These are phyloP conservation scores for Colletotrichum chlorophyti DNA, from an alignment of 2,329 filamentous ascomycete species.

Conservation along the genomic window DNA sequence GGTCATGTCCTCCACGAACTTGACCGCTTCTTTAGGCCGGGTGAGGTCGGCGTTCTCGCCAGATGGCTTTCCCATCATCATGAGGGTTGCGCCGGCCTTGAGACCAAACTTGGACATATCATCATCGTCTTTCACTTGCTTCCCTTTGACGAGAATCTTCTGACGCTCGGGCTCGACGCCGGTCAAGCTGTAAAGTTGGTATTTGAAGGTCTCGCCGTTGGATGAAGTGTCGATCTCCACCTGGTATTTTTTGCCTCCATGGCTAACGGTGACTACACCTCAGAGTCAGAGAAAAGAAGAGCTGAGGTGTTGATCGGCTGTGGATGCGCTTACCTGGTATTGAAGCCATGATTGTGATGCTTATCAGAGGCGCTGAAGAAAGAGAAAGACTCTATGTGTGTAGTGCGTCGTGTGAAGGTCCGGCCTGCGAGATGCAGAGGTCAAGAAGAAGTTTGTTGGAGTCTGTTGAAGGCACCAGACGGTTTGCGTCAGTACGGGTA, in stretches of 20 bases:
- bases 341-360: conserved; percentile 52
- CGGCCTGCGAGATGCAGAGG: conserved; percentile 5
- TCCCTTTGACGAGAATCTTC: conserved; percentile 93
- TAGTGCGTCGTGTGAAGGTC: not conserved
- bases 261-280: conserved; percentile 82
- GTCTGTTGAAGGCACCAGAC: conserved; percentile 29
- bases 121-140: conserved; percentile 94
- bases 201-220: conserved; percentile 92
- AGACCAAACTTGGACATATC: conserved; percentile 83
- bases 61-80: conserved; percentile 95
- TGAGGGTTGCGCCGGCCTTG: conserved; percentile 85
- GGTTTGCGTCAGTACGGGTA: conserved; percentile 26
- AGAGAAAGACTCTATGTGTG: conserved; percentile 2
- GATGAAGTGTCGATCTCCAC: conserved; percentile 87
- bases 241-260: conserved; percentile 94
- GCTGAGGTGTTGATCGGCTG: not conserved
- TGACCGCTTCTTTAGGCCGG: conserved; percentile 80
- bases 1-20: conserved; percentile 97
- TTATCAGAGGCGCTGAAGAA: conserved; percentile 22
- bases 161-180: conserved; percentile 96
- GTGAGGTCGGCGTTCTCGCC: conserved; percentile 66
- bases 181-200: conserved; percentile 92
- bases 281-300: conserved; percentile 34
- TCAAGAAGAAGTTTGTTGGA: conserved; percentile 25
- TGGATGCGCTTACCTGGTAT: conserved; percentile 55